A percentile compares a stretch with the other conserved stretches of the same genome.
These are phyloP conservation scores for Collybia sp. DNA, from an alignment of 768 basidiomycete genomes.

Conservation along the genomic window DNA sequence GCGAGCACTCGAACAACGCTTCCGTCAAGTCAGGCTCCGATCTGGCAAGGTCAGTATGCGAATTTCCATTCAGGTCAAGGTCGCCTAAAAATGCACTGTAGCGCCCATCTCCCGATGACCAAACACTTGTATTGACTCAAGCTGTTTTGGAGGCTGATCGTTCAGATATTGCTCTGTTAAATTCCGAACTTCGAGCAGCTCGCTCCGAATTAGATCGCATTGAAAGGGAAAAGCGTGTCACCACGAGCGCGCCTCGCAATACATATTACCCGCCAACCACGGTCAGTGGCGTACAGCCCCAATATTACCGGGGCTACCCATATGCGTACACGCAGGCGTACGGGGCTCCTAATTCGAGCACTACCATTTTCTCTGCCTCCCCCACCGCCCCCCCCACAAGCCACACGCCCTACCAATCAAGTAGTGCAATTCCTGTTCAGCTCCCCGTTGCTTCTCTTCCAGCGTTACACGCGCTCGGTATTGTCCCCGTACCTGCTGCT, in stretches of 20 bases:
- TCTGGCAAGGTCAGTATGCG: constrained; percentile 48
- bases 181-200: constrained; percentile 55
- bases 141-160: constrained; percentile 64
- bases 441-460: constrained; percentile 64
- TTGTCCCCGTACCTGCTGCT: constrained; percentile 60
- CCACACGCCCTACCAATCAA: constrained; percentile 30
- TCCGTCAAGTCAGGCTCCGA: constrained; percentile 47
- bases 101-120: constrained; percentile 58
- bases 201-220: constrained; percentile 62
- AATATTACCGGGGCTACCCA: constrained; percentile 63
- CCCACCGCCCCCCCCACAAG: constrained; percentile 24
- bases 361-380: constrained; percentile 27
- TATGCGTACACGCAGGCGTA: constrained; percentile 65
- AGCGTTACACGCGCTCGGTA: constrained; percentile 66
- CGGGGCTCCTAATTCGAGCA: constrained; percentile 23
- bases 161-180: constrained; percentile 50
- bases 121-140: constrained; percentile 61
- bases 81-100: constrained; percentile 20
- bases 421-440: constrained; percentile 57
- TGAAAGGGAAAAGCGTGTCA: constrained; percentile 64
- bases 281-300: constrained; percentile 32
- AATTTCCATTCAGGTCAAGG: background rate
- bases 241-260: constrained; percentile 36
- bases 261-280: constrained; percentile 30
- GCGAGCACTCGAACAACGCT: constrained; percentile 51